A percentile compares a stretch with the other conserved stretches of the same genome.
Conservation (phyloP, 139 green algal genomes). For the Chara braunii region DNA sequence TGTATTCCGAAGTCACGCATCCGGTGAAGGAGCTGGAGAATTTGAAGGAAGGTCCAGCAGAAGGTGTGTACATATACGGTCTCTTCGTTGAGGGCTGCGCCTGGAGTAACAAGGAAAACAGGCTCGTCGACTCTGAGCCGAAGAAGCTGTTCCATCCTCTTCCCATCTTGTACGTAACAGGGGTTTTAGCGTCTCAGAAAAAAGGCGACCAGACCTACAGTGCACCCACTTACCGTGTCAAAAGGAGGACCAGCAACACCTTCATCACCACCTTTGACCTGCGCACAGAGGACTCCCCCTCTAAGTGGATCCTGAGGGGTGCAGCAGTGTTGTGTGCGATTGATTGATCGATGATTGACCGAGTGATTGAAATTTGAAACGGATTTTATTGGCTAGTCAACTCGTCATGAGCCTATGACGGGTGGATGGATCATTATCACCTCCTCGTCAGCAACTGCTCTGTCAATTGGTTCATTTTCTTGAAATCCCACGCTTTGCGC, state of each 20-base stretch:
- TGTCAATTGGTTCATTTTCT: too few species aligned
- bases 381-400: too few species aligned
- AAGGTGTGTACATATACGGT: conserved; percentile 89
- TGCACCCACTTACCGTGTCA: conserved; percentile 73
- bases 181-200: conserved; percentile 69
- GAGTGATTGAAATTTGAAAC: too few species aligned
- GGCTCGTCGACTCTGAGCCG: conserved; percentile 76
- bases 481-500: too few species aligned
- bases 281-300: conserved; percentile 65
- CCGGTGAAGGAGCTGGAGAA: conserved; percentile 74
- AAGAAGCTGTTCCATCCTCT: conserved; percentile 84
- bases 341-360: conserved; percentile 61
- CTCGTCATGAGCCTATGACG: too few species aligned
- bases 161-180: conserved; percentile 80
- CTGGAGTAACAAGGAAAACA: conserved; percentile 75
- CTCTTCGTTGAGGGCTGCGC: conserved; percentile 85
- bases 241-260: conserved; percentile 69
- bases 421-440: too few species aligned
- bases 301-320: conserved; percentile 82
- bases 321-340: conserved; percentile 72
- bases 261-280: conserved; percentile 83
- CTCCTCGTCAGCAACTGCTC: too few species aligned
- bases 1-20: conserved; percentile 76
- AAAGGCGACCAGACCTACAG: conserved; percentile 58
- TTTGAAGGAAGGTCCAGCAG: conserved; percentile 64